phyloP scores from a whole-genome alignment of 768 basidiomycete species.

The Clitopilus passeckerianus region DNA sequence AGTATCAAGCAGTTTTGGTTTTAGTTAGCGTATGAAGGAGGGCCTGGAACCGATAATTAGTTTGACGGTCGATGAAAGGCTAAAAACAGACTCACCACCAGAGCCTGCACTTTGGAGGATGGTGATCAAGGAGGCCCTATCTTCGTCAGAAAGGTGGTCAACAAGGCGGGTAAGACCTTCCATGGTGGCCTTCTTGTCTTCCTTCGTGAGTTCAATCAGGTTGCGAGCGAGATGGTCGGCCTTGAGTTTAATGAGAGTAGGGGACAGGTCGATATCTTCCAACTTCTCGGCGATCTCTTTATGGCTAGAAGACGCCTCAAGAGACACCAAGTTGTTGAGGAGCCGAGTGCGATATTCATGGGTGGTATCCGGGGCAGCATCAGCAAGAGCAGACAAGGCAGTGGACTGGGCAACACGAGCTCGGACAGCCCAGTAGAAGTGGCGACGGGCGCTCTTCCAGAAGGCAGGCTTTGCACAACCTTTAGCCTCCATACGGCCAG shows the following conservation, averaged over 20 bases:
- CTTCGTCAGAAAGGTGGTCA: constrained; percentile 71
- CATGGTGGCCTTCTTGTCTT: constrained; percentile 73
- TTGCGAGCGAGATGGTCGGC: constrained; percentile 64
- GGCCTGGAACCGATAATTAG: constrained; percentile 16
- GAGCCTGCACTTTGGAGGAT: constrained; percentile 57
- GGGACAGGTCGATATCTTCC: constrained; percentile 65
- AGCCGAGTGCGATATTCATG: constrained; percentile 63
- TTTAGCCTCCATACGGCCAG: constrained; percentile 96
- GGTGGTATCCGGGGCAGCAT: constrained; percentile 68
- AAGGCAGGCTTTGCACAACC: constrained; percentile 83
- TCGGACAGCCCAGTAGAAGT: constrained; percentile 93
- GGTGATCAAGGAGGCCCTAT: constrained; percentile 54
- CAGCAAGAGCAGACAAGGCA: constrained; percentile 57
- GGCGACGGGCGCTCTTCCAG: constrained; percentile 86
- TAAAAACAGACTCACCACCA: constrained; percentile 41
- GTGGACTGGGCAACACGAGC: constrained; percentile 70
- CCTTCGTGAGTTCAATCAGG: constrained; percentile 63
- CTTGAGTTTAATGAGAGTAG: constrained; percentile 59
- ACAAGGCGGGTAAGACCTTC: constrained; percentile 69
- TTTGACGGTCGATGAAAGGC: neutral
- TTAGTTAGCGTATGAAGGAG: constrained; percentile 31
- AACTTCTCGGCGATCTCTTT: constrained; percentile 58
- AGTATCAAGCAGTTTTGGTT: constrained; percentile 2
- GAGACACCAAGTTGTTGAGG: constrained; percentile 55
- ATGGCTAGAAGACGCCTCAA: constrained; percentile 48